These are phyloP conservation scores for Talaromyces islandicus DNA, from an alignment of 2,329 filamentous ascomycete genomes.

Conservation along the genomic window DNA sequence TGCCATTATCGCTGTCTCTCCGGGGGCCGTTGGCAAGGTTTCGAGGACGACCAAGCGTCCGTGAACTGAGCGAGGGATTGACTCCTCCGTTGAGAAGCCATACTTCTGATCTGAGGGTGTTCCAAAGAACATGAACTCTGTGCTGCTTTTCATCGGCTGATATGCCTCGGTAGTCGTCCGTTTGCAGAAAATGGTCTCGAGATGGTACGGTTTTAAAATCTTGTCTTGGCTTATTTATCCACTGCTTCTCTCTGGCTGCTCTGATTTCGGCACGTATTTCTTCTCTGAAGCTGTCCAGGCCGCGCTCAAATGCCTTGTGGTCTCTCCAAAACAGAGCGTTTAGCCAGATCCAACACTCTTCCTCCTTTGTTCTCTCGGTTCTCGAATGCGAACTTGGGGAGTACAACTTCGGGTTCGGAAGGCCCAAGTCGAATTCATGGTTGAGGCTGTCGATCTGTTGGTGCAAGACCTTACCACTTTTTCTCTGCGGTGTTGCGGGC, in stretches of 20 bases:
- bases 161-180: constrained; percentile 12
- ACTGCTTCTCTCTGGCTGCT: constrained; percentile 10
- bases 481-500: constrained; percentile 6
- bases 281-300: constrained; percentile 4
- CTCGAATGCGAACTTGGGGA: constrained; percentile 6
- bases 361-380: constrained; percentile 5
- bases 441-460: constrained; percentile 8
- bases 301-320: constrained; percentile 2
- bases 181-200: constrained; percentile 15
- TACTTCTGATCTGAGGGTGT: constrained; percentile 26
- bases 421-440: constrained; percentile 4
- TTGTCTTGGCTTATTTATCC: constrained; percentile 21
- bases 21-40: constrained; percentile 12
- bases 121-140: constrained; percentile 22
- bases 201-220: constrained; percentile 20
- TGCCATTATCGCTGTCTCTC: constrained; percentile 8
- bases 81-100: constrained; percentile 22
- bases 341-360: constrained; percentile 6
- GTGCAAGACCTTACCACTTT: constrained; percentile 3
- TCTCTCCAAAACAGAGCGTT: constrained; percentile 7
- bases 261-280: background rate
- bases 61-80: constrained; percentile 8
- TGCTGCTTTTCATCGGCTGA: constrained; percentile 17
- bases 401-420: constrained; percentile 8
- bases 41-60: constrained; percentile 4